Conservation (phyloP, 1,284 basidiomycete species). For the Sporisorium iseilematis-ciliati region DNA sequence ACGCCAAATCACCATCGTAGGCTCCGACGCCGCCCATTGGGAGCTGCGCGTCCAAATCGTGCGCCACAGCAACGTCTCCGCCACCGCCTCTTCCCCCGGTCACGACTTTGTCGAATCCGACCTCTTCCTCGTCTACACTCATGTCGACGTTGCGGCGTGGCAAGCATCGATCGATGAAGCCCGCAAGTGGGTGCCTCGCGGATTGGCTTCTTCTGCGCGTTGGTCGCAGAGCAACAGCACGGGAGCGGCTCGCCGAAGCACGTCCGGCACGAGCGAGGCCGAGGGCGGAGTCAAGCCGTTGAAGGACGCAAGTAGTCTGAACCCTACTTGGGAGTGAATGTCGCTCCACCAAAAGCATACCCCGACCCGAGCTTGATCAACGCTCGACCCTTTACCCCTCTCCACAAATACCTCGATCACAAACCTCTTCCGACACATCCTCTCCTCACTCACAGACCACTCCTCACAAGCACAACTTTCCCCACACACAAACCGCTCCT, state of each 20-base stretch:
- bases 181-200: slow-evolving; percentile 37
- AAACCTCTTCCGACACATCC: too few relatives aligned
- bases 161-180: slow-evolving; percentile 40
- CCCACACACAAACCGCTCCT: not conserved
- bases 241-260: slow-evolving; percentile 4
- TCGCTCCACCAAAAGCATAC: not conserved
- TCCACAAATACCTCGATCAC: not conserved
- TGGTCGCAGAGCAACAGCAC: slow-evolving; percentile 1
- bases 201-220: slow-evolving; percentile 10
- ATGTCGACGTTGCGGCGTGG: slow-evolving; percentile 28
- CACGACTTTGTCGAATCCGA: slow-evolving; percentile 45
- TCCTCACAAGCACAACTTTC: too few relatives aligned
- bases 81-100: slow-evolving; percentile 2
- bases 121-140: slow-evolving; percentile 44
- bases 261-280: not conserved
- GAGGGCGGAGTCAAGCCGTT: slow-evolving; percentile 15
- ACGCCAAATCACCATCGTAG: slow-evolving; percentile 24
- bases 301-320: slow-evolving; percentile 27
- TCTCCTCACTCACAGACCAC: too few relatives aligned
- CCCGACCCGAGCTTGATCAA: not conserved
- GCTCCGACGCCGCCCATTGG: slow-evolving; percentile 31
- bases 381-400: not conserved
- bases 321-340: slow-evolving; percentile 33
- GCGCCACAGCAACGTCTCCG: slow-evolving; percentile 28
- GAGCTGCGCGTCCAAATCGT: slow-evolving; percentile 39